Base-by-base conservation (phyloP, 2,329 filamentous ascomycete genomes). In the Colletotrichum costaricense region DNA sequence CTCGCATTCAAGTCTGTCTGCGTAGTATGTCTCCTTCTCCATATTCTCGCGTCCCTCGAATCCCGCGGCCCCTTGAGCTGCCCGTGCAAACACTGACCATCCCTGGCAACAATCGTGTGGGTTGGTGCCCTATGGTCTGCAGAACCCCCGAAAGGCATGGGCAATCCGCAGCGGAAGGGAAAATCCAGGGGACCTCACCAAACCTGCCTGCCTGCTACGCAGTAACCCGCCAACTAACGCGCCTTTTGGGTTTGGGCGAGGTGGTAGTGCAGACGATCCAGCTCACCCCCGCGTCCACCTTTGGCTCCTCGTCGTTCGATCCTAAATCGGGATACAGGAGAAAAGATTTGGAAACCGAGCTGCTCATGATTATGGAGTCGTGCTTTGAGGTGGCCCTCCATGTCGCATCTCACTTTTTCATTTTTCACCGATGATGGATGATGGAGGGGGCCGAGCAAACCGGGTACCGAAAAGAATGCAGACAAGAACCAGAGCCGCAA, bases 41-140 rank as follows among this genome's bases (percentile, higher is more conserved):
- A 26, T 52, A 24, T 54, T 59, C 66, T 73, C 70, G 66, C 60
- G 59, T 60, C 22, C 67, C 70, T 73, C 19, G 56, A 35, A 63
- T 42, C 58, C 69, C 65, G 65, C 54, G 38, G 65, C 54, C 69
- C 58, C 58, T 58, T 58, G 22, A 2, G 24, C 59, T 68, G 24
- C 19, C 57, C 22, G 56, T 52, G 19, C 42, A 33, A 33, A 33
- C 42, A 16, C 24, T 62, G 22, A 24, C 26, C 14, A 60, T 28
- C 58, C 58, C 58, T 60, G 35, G n/a, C 42, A 14, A 49, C 0
- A 11, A 8, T 46, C 9, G 11, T 5, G 12, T 46, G 11, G 11
- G 12, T 46, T 22, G 38, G 22, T 63, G 65, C 65, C 52, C 35
- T 57, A 26, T n/a, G 19, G 14, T 49, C 35, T 69, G 52, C 56